Evolutionary conservation across 2,329 filamentous ascomycete genomes (phyloP), one percentile per base, ranked within the genome.

Genomic region (Cladosporium colombiae): DNA sequence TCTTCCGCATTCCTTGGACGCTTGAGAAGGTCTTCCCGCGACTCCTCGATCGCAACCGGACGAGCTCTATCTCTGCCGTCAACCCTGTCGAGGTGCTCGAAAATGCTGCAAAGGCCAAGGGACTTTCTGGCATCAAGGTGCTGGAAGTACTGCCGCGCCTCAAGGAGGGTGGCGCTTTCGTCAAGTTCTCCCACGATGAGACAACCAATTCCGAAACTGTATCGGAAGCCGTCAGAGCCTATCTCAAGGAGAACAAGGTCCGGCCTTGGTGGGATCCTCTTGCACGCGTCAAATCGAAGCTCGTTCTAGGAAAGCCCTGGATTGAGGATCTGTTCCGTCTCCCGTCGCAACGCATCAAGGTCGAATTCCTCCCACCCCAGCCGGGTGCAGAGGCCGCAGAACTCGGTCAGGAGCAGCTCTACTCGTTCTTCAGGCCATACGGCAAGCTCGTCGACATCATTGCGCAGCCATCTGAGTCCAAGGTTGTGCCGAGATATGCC

Each of bases 191-290:
- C 18, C 86, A 86, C 70, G 81, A 83, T 75, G 79, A 56, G 72
- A 82, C 57, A 74, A 70, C 76, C 66, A 71, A 81, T 65, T 76
- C 83, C 2, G 79, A 81, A 23, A 84, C 88, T 31, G 82, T 92
- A 16, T 88, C 89, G 79, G 82, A 81, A 23, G 82, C 81, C 2
- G 80, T 97, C 4, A 81, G 84, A 27, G 80, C 86, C 35, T 84
- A 89, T 69, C 81, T 98, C 1, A 81, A 85, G 65, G 82, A 92
- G 67, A 84, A 89, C 18, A 90, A 89, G 0, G 86, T 96, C 44
- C 91, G 88, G 67, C 93, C 94, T 2, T 96, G 93, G 91, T 97
- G 95, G 81, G 96, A 89, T 71, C 93, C 93, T 0, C 89, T 97
- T 69, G 84, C 87, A 25, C 80, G 85, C 16, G 89, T 96, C 65